Evolutionary conservation across 2,329 filamentous ascomycete species (phyloP).

Genomic region (Dactylella cylindrospora): DNA sequence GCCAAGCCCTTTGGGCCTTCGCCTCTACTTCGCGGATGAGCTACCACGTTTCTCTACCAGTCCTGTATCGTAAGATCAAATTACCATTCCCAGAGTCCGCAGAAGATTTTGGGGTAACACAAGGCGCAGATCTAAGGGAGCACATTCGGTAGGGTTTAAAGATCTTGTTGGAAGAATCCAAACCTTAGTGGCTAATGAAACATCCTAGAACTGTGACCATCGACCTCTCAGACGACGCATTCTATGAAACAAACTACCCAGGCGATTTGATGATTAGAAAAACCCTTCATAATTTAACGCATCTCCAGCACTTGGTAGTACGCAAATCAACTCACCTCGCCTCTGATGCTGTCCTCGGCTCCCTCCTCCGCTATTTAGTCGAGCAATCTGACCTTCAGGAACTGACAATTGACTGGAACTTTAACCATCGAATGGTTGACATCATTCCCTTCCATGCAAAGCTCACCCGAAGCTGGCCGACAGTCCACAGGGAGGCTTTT

Average conservation of each 20-base stretch:
- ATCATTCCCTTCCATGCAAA: not conserved
- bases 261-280: conserved; percentile 11
- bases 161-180: not conserved
- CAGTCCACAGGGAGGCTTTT: conserved; percentile 1
- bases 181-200: not conserved
- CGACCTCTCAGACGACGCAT: conserved; percentile 17
- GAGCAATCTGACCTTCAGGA: conserved; percentile 20
- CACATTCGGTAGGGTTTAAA: conserved; percentile 9
- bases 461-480: conserved; percentile 1
- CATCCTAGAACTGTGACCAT: conserved; percentile 9
- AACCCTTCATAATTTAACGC: conserved; percentile 4
- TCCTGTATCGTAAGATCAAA: not conserved
- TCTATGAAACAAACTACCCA: conserved; percentile 13
- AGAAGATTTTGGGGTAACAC: not conserved
- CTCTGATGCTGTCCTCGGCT: conserved; percentile 24
- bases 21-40: conserved; percentile 17
- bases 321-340: conserved; percentile 3
- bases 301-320: conserved; percentile 17
- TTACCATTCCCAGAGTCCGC: conserved; percentile 4
- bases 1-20: conserved; percentile 5
- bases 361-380: conserved; percentile 16
- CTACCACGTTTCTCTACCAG: conserved; percentile 7
- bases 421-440: not conserved
- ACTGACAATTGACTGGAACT: conserved; percentile 20
- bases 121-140: conserved; percentile 1